Conservation (phyloP, 305 asterid species). For the Caryopteris hybrid region DNA sequence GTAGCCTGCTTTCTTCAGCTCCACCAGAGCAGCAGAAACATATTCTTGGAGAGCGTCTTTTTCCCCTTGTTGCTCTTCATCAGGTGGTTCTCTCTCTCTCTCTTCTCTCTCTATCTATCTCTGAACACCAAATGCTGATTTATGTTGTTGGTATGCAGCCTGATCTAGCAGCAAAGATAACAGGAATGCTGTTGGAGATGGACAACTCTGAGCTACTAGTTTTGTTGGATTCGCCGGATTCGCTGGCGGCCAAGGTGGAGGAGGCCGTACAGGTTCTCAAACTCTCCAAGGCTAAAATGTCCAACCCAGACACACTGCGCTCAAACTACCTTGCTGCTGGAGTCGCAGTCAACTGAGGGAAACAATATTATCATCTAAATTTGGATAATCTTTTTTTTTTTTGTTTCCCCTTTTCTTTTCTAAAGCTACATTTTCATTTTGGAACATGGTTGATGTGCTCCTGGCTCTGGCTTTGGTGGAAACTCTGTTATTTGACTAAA, state of each 20-base stretch:
- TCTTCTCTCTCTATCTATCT: background rate
- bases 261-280: slow-evolving; percentile 74
- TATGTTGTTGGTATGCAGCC: slow-evolving; percentile 42
- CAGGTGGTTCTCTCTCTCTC: slow-evolving; percentile 37
- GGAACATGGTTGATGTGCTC: background rate
- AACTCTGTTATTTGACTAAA: background rate
- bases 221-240: slow-evolving; percentile 67
- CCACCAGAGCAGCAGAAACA: slow-evolving; percentile 70
- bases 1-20: slow-evolving; percentile 66
- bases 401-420: too few relatives aligned
- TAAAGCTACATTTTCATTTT: background rate
- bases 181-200: slow-evolving; percentile 97
- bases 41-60: slow-evolving; percentile 77
- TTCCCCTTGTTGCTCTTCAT: slow-evolving; percentile 61
- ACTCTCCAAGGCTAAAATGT: slow-evolving; percentile 44
- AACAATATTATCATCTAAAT: background rate
- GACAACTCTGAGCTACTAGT: slow-evolving; percentile 68
- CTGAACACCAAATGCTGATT: background rate
- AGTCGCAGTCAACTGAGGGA: slow-evolving; percentile 49
- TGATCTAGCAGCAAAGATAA: slow-evolving; percentile 69
- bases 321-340: slow-evolving; percentile 49
- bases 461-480: background rate
- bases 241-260: slow-evolving; percentile 61
- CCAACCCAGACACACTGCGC: slow-evolving; percentile 46
- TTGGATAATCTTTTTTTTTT: too few relatives aligned